These are phyloP conservation scores for Xylariaceae sp. DNA, from an alignment of 2,329 filamentous ascomycete genomes.

Conservation along the genomic window DNA sequence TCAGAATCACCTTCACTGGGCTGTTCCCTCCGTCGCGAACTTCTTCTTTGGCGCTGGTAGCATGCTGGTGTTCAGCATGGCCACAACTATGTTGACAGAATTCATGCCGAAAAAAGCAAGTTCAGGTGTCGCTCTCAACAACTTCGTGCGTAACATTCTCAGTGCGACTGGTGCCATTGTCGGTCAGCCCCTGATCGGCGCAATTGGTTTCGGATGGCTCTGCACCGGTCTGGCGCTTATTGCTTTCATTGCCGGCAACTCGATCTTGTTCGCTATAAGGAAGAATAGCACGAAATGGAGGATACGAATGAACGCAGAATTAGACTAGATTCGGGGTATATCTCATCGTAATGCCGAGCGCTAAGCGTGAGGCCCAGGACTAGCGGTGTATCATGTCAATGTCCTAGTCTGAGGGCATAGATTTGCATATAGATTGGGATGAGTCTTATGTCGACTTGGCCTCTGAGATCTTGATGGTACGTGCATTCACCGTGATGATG, in stretches of 20 bases:
- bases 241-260: constrained; percentile 53
- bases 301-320: constrained; percentile 51
- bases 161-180: constrained; percentile 68
- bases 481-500: no score
- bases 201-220: constrained; percentile 72
- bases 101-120: constrained; percentile 71
- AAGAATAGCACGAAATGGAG: constrained; percentile 62
- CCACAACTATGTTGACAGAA: constrained; percentile 81
- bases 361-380: no score
- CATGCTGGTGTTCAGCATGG: constrained; percentile 73
- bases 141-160: constrained; percentile 76
- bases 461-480: no score
- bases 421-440: no score
- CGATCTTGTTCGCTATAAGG: constrained; percentile 58
- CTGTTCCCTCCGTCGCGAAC: constrained; percentile 59
- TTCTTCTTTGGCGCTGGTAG: constrained; percentile 73
- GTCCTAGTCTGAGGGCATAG: no score
- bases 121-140: constrained; percentile 74
- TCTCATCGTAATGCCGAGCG: no score
- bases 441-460: no score
- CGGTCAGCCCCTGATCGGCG: constrained; percentile 65
- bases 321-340: constrained; percentile 2
- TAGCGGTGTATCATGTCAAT: no score
- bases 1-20: constrained; percentile 61
- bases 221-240: constrained; percentile 58